Conservation (phyloP, 441 rosid species). For the Hura crepitans region DNA sequence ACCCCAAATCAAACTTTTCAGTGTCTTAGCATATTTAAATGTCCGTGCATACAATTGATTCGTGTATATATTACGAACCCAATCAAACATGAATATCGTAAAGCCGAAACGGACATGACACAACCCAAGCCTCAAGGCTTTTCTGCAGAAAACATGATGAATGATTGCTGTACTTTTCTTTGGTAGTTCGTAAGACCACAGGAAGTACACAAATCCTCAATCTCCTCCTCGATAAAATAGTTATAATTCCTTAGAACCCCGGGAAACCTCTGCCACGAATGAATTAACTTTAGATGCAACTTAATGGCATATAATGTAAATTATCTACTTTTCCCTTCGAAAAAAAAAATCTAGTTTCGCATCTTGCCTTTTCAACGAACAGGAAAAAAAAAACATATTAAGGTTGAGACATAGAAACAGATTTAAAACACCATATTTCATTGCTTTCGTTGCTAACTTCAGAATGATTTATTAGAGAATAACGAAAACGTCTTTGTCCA, state of each 20-base stretch:
- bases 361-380: background rate
- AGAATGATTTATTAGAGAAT: background rate
- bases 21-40: conserved; percentile 9
- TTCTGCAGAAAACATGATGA: conserved; percentile 86
- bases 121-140: conserved; percentile 51
- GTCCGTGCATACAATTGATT: conserved; percentile 5
- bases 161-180: conserved; percentile 52
- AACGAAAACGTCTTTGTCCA: background rate
- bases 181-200: conserved; percentile 74
- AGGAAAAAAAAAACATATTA: background rate
- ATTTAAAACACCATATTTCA: background rate
- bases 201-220: conserved; percentile 68
- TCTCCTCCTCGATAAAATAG: conserved; percentile 67
- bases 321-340: too few relatives aligned
- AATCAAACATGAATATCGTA: conserved; percentile 8
- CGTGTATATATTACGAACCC: conserved; percentile 10
- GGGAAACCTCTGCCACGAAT: conserved; percentile 47
- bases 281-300: conserved; percentile 6
- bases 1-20: too few relatives aligned
- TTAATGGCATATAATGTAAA: background rate
- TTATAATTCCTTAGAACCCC: conserved; percentile 43
- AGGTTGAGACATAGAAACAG: background rate
- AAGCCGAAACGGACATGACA: conserved; percentile 15
- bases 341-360: too few relatives aligned
- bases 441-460: background rate